phyloP scores from a whole-genome alignment of 2,329 filamentous ascomycete species.

The Cladophialophora carrionii region DNA sequence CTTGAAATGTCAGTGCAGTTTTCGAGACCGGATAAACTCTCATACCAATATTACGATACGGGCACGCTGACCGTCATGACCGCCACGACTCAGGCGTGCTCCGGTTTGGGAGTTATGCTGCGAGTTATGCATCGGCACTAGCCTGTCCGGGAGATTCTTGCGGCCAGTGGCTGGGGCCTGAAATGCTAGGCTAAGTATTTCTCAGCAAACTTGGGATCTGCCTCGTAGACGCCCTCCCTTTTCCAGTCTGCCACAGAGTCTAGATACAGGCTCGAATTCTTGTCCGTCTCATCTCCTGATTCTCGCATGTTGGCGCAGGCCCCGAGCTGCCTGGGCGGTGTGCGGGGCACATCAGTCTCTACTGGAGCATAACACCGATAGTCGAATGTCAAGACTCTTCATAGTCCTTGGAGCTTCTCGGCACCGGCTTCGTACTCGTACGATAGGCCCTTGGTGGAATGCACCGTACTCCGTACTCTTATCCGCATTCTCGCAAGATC shows the following conservation, averaged over 20 bases:
- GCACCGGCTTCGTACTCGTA: too few species aligned
- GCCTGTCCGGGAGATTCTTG: constrained; percentile 4
- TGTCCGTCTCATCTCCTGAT: neutral
- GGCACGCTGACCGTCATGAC: neutral
- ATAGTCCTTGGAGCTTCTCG: neutral
- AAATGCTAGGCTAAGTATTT: neutral
- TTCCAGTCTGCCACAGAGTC: neutral
- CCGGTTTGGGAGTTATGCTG: constrained; percentile 18
- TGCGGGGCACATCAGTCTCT: constrained; percentile 2
- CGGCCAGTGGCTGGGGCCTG: constrained; percentile 4
- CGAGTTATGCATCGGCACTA: constrained; percentile 17
- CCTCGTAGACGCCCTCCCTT: constrained; percentile 8
- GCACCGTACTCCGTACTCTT: constrained; percentile 9
- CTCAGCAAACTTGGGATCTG: constrained; percentile 17
- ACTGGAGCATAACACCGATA: neutral
- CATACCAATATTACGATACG: neutral
- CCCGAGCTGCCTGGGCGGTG: neutral
- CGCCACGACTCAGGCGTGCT: neutral
- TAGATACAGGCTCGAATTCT: neutral
- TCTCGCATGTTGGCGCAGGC: neutral
- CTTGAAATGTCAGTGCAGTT: constrained; percentile 10
- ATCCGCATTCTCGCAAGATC: constrained; percentile 15
- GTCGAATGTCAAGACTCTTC: neutral
- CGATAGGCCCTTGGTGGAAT: neutral
- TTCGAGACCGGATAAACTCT: constrained; percentile 13